Evolutionary conservation across 164 flowering plant genomes (phyloP), one percentile per base, ranked within the genome.

Genomic region (Aristolochia fimbriata): DNA sequence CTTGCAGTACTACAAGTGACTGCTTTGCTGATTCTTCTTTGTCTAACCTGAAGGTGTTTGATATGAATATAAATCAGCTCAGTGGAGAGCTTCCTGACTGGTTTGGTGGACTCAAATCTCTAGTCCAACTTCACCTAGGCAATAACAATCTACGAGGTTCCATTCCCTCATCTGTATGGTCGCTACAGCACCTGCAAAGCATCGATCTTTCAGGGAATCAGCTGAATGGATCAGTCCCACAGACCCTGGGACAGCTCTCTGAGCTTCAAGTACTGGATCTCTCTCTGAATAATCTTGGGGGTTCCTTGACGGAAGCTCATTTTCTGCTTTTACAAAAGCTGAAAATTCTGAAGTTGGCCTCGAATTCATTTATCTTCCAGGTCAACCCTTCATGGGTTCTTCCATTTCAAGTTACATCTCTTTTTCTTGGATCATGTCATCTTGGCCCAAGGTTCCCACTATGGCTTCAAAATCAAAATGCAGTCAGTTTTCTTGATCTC

Each of bases 361-460:
- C 73, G 4, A 74, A 77, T 51, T 74, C 78, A 5, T 59, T 81
- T 17, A 51, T 51, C 22, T 47, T 79, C 25, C 72, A 74, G 57
- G 65, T 79, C 31, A 76, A 69, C 25, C 50, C 69, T 37, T 57
- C 51, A 30, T 81, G 83, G 83, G 25, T 70, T 20, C 86, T 79
- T 27, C 79, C 81, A 19, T 79, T 79, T 65, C 79, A 68, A 24
- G 63, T 72, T 37, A 1, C 27, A 1, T 17, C 51, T 57, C 69
- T 77, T 43, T 65, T 55, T 15, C 17, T 82, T 67, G 67, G 71
- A 17, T 73, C 80, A 0, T 79, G 78, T 54, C 61, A 57, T 17
- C 57, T 77, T 16, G 83, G 81, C 53, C 71, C 76, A 50, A 61
- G 31, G 6, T 82, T 79, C 58, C 86, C 79, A 5, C 9, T 48